phyloP scores from a whole-genome alignment of 768 basidiomycete genomes.

The Boletus tylopilopsis region DNA sequence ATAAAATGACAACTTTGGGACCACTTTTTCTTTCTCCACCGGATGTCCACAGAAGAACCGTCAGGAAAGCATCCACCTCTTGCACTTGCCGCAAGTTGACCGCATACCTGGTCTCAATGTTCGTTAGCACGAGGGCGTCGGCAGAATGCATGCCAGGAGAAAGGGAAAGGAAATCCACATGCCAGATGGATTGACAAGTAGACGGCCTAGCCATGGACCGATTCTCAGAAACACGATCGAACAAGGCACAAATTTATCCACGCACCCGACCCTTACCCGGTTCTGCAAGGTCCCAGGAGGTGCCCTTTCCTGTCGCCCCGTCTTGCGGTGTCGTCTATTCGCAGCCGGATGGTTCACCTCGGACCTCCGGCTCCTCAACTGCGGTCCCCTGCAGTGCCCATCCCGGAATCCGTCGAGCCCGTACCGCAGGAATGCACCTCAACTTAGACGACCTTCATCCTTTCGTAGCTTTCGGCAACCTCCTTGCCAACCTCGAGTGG shows the following conservation, averaged over 20 bases:
- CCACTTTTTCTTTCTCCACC: not conserved
- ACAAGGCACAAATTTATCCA: not conserved
- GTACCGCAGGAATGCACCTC: no score
- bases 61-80: not conserved
- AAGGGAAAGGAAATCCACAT: constrained; percentile 82
- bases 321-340: constrained; percentile 39
- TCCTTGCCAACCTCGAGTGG: no score
- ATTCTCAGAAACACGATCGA: constrained; percentile 1
- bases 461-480: no score
- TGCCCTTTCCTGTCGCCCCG: constrained; percentile 25
- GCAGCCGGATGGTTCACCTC: constrained; percentile 68
- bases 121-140: constrained; percentile 66
- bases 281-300: constrained; percentile 70
- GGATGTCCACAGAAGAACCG: constrained; percentile 70
- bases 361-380: constrained; percentile 74
- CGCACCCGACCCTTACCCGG: constrained; percentile 76
- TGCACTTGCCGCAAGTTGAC: constrained; percentile 67
- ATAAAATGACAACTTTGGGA: constrained; percentile 14
- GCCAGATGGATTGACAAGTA: constrained; percentile 81
- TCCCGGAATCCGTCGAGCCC: no score
- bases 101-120: constrained; percentile 67
- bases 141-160: constrained; percentile 77
- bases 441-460: no score
- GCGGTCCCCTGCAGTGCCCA: no score
- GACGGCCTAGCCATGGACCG: constrained; percentile 63